Base-by-base conservation (phyloP, 2,329 filamentous ascomycete genomes). In the Paradendryphiella salina region DNA sequence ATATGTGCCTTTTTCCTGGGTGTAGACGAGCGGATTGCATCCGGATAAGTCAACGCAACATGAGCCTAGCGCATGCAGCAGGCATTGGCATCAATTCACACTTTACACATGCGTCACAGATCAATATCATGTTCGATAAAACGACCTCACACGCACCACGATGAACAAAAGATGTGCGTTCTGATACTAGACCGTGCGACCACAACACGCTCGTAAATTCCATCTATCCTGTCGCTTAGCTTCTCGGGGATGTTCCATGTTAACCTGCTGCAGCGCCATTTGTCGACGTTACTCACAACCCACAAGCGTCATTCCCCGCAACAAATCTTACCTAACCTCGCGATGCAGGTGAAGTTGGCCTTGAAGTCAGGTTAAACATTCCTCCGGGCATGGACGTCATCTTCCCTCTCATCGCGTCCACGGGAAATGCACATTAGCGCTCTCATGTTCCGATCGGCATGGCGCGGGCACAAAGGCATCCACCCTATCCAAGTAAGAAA, bases 21-120 rank as follows among this genome's bases (percentile, higher is more conserved):
- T 20, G 35, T 46, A 46, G 43, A 37, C 37, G 26, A 18, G 35
- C 13, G 17, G 28, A 23, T n/a, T 36, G 42, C 42, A 29, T 37
- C 14, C 23, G 33, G 11, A 33, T 33, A 29, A 31, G 18, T 18
- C 29, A 32, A 32, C 5, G 14, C 28, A 9, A 42, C n/a, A 42
- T 33, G 18, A 21, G 39, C 29, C 10, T 21, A 20, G 39, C 29
- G 33, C 29, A 14, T 33, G 5, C 28, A 20, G 17, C 18, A 29
- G 39, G 39, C 39, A 42, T 7, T 20, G 21, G 23, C 23, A 35
- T 29, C 42, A 20, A 31, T 42, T 21, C 28, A 33, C 20, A 41
- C 7, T 21, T 15, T 17, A 28, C n/a, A 26, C 15, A 39, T 28
- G 36, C 36, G 28, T 21, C 7, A 13, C 45, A 38, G n/a, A 20